These are phyloP conservation scores for Kodamaea derodonti DNA, from an alignment of 1,139 yeast genomes.

Conservation along the genomic window DNA sequence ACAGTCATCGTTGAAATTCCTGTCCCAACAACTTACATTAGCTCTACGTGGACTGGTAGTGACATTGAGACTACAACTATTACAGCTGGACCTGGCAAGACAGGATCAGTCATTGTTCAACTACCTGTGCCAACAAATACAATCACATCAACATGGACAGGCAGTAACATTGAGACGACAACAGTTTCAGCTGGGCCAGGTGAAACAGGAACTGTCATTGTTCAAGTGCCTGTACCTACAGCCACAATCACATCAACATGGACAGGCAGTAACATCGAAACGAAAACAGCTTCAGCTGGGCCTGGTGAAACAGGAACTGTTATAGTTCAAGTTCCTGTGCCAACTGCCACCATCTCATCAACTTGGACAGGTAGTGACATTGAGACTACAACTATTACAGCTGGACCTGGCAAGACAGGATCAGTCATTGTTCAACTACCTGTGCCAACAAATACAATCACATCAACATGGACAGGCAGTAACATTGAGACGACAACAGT, in stretches of 20 bases:
- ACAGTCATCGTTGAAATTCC: slow-evolving; percentile 13
- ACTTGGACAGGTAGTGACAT: slow-evolving; percentile 10
- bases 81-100: slow-evolving; percentile 5
- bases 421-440: slow-evolving; percentile 9
- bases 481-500: slow-evolving; percentile 3
- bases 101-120: slow-evolving; percentile 6
- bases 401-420: slow-evolving; percentile 1
- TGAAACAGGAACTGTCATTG: slow-evolving; percentile 7
- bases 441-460: slow-evolving; percentile 4
- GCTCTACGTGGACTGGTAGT: slow-evolving; percentile 9
- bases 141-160: slow-evolving; percentile 9
- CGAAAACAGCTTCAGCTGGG: slow-evolving; percentile 13
- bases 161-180: slow-evolving; percentile 5
- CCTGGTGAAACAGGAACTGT: slow-evolving; percentile 5
- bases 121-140: slow-evolving; percentile 14
- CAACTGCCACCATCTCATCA: slow-evolving; percentile 11
- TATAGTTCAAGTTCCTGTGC: neutral
- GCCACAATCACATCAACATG: slow-evolving; percentile 14
- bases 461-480: slow-evolving; percentile 6
- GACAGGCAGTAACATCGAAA: slow-evolving; percentile 2
- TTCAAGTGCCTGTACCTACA: slow-evolving; percentile 9
- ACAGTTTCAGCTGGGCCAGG: slow-evolving; percentile 4
- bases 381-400: slow-evolving; percentile 2
- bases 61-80: slow-evolving; percentile 6
- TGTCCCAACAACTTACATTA: slow-evolving; percentile 5